These are phyloP conservation scores for Ogataea philodendri DNA, from an alignment of 805 yeast genomes.

Conservation along the genomic window DNA sequence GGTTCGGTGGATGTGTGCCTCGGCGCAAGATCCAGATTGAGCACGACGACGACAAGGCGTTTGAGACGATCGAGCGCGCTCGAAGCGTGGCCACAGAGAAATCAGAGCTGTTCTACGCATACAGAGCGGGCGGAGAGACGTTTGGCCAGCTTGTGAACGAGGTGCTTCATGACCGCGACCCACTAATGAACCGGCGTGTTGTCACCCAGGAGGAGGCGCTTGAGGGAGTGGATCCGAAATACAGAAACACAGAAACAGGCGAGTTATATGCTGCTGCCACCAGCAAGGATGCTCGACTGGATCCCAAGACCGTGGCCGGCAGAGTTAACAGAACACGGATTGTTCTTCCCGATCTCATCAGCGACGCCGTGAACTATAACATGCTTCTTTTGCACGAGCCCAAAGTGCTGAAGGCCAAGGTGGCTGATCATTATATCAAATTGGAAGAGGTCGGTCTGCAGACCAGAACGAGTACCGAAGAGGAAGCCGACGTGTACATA, in stretches of 20 bases:
- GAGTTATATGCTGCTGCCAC: constrained; percentile 38
- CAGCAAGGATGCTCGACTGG: constrained; percentile 53
- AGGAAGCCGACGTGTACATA: constrained; percentile 76
- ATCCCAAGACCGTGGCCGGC: constrained; percentile 56
- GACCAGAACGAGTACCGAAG: constrained; percentile 33
- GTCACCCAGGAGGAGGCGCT: constrained; percentile 38
- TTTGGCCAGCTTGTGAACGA: constrained; percentile 44
- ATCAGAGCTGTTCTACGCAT: constrained; percentile 34
- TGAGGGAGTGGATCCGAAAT: constrained; percentile 32
- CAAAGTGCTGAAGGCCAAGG: constrained; percentile 58
- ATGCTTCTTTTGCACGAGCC: constrained; percentile 63
- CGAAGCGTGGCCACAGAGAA: constrained; percentile 24
- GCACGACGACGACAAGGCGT: constrained; percentile 24
- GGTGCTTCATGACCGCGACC: constrained; percentile 35
- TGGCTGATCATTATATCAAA: constrained; percentile 36
- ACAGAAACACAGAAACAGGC: constrained; percentile 34
- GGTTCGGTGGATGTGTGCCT: constrained; percentile 1
- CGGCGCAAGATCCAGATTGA: constrained; percentile 21
- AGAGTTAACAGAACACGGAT: constrained; percentile 51
- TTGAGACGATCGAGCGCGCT: constrained; percentile 16
- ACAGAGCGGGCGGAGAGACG: constrained; percentile 38
- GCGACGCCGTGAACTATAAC: constrained; percentile 60
- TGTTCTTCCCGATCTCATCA: constrained; percentile 53
- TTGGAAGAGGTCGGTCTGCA: constrained; percentile 56
- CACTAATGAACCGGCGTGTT: constrained; percentile 34